These are phyloP conservation scores for Pseudopyrenochaeta lycopersici DNA, from an alignment of 2,329 filamentous ascomycete genomes.

Conservation along the genomic window DNA sequence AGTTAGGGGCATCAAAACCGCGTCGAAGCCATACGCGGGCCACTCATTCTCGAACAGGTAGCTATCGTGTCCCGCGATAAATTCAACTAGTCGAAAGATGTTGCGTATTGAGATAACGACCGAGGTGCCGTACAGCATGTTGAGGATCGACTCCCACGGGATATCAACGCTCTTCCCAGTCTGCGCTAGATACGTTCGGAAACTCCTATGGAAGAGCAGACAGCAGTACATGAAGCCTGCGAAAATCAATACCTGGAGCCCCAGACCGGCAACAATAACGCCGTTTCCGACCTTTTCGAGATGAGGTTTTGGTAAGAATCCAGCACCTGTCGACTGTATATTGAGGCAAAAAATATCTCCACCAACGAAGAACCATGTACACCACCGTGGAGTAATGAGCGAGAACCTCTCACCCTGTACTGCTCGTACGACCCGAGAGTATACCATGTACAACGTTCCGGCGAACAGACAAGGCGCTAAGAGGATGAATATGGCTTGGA, in stretches of 20 bases:
- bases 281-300: constrained; percentile 6
- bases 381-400: constrained; percentile 51
- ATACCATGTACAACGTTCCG: constrained; percentile 55
- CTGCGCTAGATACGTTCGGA: constrained; percentile 38
- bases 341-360: constrained; percentile 62
- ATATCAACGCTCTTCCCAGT: constrained; percentile 9
- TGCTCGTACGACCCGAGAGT: constrained; percentile 47
- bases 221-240: constrained; percentile 62
- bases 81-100: constrained; percentile 58
- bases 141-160: constrained; percentile 43
- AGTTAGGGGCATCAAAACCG: constrained; percentile 52
- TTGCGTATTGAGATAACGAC: constrained; percentile 56
- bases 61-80: constrained; percentile 45
- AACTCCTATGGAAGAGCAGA: constrained; percentile 57
- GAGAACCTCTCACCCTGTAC: constrained; percentile 51
- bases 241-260: constrained; percentile 67
- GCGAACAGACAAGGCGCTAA: constrained; percentile 55
- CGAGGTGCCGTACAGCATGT: constrained; percentile 48
- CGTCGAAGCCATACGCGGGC: constrained; percentile 61
- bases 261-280: constrained; percentile 63
- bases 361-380: constrained; percentile 63
- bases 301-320: constrained; percentile 36
- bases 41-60: constrained; percentile 61
- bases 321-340: constrained; percentile 58
- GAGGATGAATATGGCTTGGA: constrained; percentile 51